These are phyloP conservation scores for Cercospora beticola DNA, from an alignment of 2,329 filamentous ascomycete species.

Conservation along the genomic window DNA sequence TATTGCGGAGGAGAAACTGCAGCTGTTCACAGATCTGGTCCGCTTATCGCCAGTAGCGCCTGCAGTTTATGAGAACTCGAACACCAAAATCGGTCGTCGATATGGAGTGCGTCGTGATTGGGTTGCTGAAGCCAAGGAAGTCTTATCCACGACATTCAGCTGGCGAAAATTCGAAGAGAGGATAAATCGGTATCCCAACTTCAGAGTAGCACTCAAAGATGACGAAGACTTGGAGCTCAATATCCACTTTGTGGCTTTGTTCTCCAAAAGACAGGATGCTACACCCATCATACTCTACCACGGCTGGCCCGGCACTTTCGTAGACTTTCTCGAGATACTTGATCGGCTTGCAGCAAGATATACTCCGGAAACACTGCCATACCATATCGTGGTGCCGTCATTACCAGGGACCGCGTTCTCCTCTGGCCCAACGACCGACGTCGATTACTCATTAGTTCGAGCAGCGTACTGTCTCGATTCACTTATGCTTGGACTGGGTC, in stretches of 20 bases:
- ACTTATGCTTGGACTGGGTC: constrained; percentile 53
- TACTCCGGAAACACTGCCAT: constrained; percentile 50
- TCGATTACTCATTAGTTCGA: constrained; percentile 37
- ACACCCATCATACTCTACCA: constrained; percentile 38
- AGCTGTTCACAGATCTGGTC: constrained; percentile 48
- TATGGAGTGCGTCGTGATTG: constrained; percentile 51
- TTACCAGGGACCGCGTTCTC: constrained; percentile 54
- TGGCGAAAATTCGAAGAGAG: constrained; percentile 43
- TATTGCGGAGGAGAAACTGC: constrained; percentile 45
- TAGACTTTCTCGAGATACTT: constrained; percentile 36
- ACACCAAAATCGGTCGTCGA: constrained; percentile 20
- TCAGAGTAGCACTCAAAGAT: constrained; percentile 45
- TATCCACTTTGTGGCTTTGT: constrained; percentile 56
- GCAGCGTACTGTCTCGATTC: constrained; percentile 47
- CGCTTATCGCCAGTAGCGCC: constrained; percentile 50
- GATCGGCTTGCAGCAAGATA: constrained; percentile 42
- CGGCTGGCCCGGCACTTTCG: constrained; percentile 39
- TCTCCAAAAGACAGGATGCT: constrained; percentile 48
- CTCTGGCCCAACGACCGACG: constrained; percentile 32
- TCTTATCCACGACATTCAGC: constrained; percentile 35
- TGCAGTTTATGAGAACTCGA: constrained; percentile 47
- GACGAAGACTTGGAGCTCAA: constrained; percentile 39
- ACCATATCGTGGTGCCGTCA: constrained; percentile 55
- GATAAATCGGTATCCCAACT: constrained; percentile 56
- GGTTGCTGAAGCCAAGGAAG: constrained; percentile 41